phyloP scores from a whole-genome alignment of 2,329 filamentous ascomycete genomes.

The Hypoxylon sp. region DNA sequence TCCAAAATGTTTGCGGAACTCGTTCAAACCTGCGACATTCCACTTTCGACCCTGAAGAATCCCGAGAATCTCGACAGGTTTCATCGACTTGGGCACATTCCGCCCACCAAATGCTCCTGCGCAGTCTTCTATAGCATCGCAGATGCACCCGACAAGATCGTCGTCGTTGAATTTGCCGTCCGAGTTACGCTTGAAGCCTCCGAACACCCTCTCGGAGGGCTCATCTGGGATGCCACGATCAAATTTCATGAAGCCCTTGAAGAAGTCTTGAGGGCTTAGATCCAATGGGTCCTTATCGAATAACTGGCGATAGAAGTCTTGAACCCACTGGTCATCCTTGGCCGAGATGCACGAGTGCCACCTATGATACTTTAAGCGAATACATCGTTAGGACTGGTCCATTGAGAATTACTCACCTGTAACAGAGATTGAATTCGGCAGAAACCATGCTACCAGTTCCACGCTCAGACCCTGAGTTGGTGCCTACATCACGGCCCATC shows the following conservation, averaged over 20 bases:
- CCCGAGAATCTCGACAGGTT: constrained; percentile 83
- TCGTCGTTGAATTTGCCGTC: constrained; percentile 83
- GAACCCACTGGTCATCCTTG: constrained; percentile 85
- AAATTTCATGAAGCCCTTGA: constrained; percentile 74
- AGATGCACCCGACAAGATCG: constrained; percentile 81
- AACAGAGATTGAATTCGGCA: constrained; percentile 90
- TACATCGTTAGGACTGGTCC: background rate
- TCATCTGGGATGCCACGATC: constrained; percentile 74
- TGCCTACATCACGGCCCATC: constrained; percentile 70
- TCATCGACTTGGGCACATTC: constrained; percentile 81
- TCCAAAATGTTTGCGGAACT: constrained; percentile 87
- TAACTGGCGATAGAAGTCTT: constrained; percentile 75
- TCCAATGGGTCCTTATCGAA: constrained; percentile 72
- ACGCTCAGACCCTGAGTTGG: constrained; percentile 72
- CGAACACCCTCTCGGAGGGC: constrained; percentile 78
- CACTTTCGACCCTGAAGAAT: constrained; percentile 83
- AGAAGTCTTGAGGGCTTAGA: constrained; percentile 72
- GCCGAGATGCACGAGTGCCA: constrained; percentile 84
- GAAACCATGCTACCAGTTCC: constrained; percentile 88
- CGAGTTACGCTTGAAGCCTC: constrained; percentile 72
- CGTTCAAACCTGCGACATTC: constrained; percentile 84
- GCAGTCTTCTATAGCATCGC: constrained; percentile 84
- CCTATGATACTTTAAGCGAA: constrained; percentile 33
- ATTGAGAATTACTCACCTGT: constrained; percentile 67
- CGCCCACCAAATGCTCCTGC: constrained; percentile 81